These are phyloP conservation scores for Taiozyma sp. DNA, from an alignment of 1,139 yeast genomes.

Conservation along the genomic window DNA sequence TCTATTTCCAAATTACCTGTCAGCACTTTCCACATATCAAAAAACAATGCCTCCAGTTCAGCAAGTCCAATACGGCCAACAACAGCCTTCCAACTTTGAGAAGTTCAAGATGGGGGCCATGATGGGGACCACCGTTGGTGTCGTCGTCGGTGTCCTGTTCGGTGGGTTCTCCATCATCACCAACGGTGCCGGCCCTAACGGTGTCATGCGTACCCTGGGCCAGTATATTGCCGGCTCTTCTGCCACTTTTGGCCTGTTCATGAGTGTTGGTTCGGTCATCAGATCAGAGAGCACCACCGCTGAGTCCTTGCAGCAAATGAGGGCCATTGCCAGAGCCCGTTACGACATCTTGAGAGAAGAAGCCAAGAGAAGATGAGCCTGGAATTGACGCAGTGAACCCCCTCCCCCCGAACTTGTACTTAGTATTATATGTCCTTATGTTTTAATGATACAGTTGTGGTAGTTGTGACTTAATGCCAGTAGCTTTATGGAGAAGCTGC, in stretches of 20 bases:
- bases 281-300: conserved; percentile 54
- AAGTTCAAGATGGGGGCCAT: conserved; percentile 97
- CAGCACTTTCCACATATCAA: background rate
- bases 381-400: too few relatives aligned
- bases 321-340: conserved; percentile 24
- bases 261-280: conserved; percentile 93
- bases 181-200: conserved; percentile 98
- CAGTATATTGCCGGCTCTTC: conserved; percentile 97
- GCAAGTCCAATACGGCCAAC: conserved; percentile 69
- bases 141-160: conserved; percentile 90
- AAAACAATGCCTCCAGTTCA: conserved; percentile 62
- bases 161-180: conserved; percentile 91
- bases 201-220: conserved; percentile 93
- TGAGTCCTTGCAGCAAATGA: conserved; percentile 15
- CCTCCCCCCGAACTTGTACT: background rate
- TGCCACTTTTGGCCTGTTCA: conserved; percentile 92
- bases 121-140: conserved; percentile 97
- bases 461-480: background rate
- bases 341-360: conserved; percentile 19
- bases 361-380: conserved; percentile 14
- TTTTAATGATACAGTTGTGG: background rate
- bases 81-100: conserved; percentile 87
- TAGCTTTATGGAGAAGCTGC: background rate
- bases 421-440: background rate
- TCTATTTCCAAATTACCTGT: background rate